Percentiles rank a stretch among this genome's conserved stretches.
Conservation (phyloP, 2,329 filamentous ascomycete species). For the Botrytis pseudocinerea region DNA sequence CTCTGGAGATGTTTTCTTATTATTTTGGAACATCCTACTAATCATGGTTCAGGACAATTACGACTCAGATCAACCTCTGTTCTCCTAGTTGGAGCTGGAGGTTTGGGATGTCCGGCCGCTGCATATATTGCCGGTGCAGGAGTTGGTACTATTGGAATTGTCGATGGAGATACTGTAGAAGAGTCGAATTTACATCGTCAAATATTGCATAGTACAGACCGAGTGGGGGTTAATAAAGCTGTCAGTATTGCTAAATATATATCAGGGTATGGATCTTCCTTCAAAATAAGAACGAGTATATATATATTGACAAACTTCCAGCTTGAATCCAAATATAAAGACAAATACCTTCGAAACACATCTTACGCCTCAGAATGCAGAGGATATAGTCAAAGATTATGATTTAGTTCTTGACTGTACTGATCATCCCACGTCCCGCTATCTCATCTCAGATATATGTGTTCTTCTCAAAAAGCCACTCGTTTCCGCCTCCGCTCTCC, state of each 20-base stretch:
- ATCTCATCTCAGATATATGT: slow-evolving; percentile 88
- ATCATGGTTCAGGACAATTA: slow-evolving; percentile 63
- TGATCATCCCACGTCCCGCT: slow-evolving; percentile 87
- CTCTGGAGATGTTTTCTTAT: neutral
- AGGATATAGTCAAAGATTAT: slow-evolving; percentile 66
- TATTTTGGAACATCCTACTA: neutral
- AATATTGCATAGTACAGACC: slow-evolving; percentile 71
- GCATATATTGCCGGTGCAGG: slow-evolving; percentile 92
- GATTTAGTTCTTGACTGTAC: slow-evolving; percentile 93
- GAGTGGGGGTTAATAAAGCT: slow-evolving; percentile 76
- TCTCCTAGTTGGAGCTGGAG: slow-evolving; percentile 83
- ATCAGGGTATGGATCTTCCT: slow-evolving; percentile 47
- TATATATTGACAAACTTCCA: slow-evolving; percentile 39
- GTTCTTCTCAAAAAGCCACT: slow-evolving; percentile 77
- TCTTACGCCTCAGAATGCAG: slow-evolving; percentile 68
- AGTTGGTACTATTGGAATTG: slow-evolving; percentile 76
- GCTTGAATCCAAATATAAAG: slow-evolving; percentile 69
- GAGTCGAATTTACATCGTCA: slow-evolving; percentile 90
- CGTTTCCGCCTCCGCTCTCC: slow-evolving; percentile 85
- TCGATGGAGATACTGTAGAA: slow-evolving; percentile 88
- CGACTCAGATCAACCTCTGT: slow-evolving; percentile 69
- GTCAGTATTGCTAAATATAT: slow-evolving; percentile 69
- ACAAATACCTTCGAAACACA: slow-evolving; percentile 65
- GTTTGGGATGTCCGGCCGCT: slow-evolving; percentile 87
- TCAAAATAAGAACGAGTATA: neutral